Conservation (phyloP, 345 rosid species). For the Geranium brycei region DNA sequence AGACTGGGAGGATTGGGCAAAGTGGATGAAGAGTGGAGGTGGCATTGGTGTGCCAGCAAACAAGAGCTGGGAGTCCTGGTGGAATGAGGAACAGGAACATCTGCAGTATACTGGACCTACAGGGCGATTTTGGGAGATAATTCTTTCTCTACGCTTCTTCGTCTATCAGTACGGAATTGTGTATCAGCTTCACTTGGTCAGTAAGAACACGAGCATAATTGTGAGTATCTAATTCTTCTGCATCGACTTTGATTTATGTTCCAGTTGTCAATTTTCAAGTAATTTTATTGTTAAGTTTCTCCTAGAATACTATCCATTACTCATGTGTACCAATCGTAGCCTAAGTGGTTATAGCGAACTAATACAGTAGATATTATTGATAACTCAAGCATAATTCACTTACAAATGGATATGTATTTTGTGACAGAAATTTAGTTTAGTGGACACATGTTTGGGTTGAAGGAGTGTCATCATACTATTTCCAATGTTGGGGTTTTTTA, state of each 20-base stretch:
- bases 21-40: constrained; percentile 84
- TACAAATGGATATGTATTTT: no score
- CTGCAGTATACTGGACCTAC: constrained; percentile 54
- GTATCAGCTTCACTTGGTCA: constrained; percentile 60
- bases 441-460: no score
- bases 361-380: no score
- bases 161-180: constrained; percentile 84
- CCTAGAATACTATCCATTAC: no score
- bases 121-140: constrained; percentile 64
- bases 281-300: not conserved
- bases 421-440: no score
- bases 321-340: no score
- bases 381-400: no score
- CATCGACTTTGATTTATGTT: not conserved
- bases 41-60: constrained; percentile 87
- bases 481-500: no score
- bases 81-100: constrained; percentile 98
- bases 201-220: constrained; percentile 45
- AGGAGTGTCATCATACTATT: no score
- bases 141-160: constrained; percentile 65
- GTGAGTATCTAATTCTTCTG: constrained; percentile 26
- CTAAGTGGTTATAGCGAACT: no score
- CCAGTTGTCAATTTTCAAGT: not conserved
- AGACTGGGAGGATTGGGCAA: constrained; percentile 95
- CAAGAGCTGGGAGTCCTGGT: constrained; percentile 99